These are phyloP conservation scores for Colletotrichum somersetense DNA, from an alignment of 2,329 filamentous ascomycete species.

Conservation along the genomic window DNA sequence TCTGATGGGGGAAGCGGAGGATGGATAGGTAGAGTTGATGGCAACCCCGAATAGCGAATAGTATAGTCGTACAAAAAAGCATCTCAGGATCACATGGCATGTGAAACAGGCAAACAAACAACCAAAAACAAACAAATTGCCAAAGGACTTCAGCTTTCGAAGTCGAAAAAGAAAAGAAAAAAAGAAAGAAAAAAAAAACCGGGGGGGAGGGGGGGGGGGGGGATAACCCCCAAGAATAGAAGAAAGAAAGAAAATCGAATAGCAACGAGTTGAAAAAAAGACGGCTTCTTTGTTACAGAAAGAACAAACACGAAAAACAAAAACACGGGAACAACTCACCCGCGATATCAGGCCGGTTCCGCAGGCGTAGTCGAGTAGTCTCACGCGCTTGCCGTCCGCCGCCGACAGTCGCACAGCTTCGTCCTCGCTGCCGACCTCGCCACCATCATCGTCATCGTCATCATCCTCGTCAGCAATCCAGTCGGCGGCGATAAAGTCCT, in stretches of 20 bases:
- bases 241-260: too few species aligned
- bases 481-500: slow-evolving; percentile 72
- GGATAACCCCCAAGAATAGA: too few species aligned
- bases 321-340: slow-evolving; percentile 57
- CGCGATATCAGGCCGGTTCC: slow-evolving; percentile 76
- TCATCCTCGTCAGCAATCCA: slow-evolving; percentile 59
- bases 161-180: not conserved
- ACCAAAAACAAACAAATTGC: not conserved
- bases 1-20: not conserved
- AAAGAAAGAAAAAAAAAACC: too few species aligned
- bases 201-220: too few species aligned
- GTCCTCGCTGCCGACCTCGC: slow-evolving; percentile 40
- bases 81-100: not conserved
- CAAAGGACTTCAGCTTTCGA: too few species aligned
- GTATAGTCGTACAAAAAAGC: not conserved
- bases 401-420: slow-evolving; percentile 6
- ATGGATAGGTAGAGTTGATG: not conserved
- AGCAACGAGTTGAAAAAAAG: not conserved
- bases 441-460: slow-evolving; percentile 47
- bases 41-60: not conserved
- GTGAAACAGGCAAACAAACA: not conserved
- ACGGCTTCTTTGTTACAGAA: not conserved
- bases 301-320: not conserved
- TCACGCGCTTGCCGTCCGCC: slow-evolving; percentile 50
- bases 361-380: slow-evolving; percentile 81